Conservation (phyloP, 306 rosid species). For the Heteromeles arbutifolia region DNA sequence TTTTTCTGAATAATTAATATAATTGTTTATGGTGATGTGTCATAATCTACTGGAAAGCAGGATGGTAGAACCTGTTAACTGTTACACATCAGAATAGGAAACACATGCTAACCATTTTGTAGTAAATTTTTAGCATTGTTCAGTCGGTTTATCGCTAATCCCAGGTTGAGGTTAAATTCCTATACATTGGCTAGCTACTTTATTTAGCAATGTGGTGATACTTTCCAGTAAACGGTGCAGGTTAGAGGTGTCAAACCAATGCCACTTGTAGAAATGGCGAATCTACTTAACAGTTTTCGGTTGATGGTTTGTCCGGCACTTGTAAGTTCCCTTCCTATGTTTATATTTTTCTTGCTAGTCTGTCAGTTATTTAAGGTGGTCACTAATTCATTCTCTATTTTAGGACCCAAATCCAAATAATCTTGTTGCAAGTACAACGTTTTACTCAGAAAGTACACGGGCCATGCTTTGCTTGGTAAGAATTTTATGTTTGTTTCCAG, state of each 20-base stretch:
- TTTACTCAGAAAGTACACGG: slow-evolving; percentile 83
- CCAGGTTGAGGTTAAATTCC: not conserved
- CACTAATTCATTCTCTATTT: slow-evolving; percentile 22
- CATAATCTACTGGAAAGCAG: not conserved
- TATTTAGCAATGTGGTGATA: slow-evolving; percentile 13
- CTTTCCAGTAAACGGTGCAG: slow-evolving; percentile 48
- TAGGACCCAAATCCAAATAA: slow-evolving; percentile 99
- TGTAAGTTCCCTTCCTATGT: slow-evolving; percentile 41
- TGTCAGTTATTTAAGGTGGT: slow-evolving; percentile 14
- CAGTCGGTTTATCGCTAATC: not conserved
- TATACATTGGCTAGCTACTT: slow-evolving; percentile 2
- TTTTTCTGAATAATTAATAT: not conserved
- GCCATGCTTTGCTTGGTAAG: slow-evolving; percentile 99
- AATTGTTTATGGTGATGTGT: not conserved
- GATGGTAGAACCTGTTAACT: not conserved
- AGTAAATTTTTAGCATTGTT: not conserved
- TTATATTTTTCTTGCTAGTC: slow-evolving; percentile 4
- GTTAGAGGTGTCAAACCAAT: slow-evolving; percentile 96
- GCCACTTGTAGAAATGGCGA: slow-evolving; percentile 73
- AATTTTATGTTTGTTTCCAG: slow-evolving; percentile 8
- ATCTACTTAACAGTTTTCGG: slow-evolving; percentile 60
- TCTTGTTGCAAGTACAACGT: slow-evolving; percentile 81
- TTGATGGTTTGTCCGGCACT: slow-evolving; percentile 82
- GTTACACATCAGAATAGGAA: not conserved
- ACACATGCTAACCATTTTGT: not conserved